phyloP scores from a whole-genome alignment of 106 monocot species.

The Phalaenopsis equestris region DNA sequence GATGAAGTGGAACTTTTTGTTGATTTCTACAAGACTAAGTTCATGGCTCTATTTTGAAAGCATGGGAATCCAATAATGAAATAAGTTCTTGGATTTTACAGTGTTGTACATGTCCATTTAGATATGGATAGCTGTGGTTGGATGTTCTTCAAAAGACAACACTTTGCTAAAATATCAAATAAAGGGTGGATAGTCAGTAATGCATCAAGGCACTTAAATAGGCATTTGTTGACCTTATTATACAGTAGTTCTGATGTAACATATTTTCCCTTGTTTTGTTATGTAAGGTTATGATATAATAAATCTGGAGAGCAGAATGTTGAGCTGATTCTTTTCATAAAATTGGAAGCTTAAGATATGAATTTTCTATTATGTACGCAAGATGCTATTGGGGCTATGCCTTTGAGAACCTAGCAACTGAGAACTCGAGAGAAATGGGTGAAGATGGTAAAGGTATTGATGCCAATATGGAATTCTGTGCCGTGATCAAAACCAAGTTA shows the following conservation, averaged over 20 bases:
- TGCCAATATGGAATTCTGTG: constrained; percentile 95
- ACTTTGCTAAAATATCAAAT: background rate
- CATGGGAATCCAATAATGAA: background rate
- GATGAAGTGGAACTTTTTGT: background rate
- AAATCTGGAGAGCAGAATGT: background rate
- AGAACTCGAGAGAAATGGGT: constrained; percentile 44
- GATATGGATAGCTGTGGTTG: background rate
- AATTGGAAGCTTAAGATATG: too few species aligned
- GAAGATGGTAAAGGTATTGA: constrained; percentile 72
- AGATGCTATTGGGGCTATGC: constrained; percentile 99
- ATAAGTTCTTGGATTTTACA: background rate
- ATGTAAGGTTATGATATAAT: background rate
- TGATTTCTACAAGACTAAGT: background rate
- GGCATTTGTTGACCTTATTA: background rate
- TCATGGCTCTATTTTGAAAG: background rate
- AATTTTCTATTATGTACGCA: background rate
- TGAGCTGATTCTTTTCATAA: background rate
- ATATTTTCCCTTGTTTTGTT: background rate
- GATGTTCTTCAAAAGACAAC: background rate
- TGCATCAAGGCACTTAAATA: background rate
- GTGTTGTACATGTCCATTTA: background rate
- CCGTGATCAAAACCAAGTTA: constrained; percentile 90
- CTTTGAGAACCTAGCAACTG: constrained; percentile 97
- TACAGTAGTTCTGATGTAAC: background rate
- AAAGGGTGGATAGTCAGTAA: background rate